phyloP scores from a whole-genome alignment of 495 filamentous ascomycete species.

The Pseudevernia furfuracea region DNA sequence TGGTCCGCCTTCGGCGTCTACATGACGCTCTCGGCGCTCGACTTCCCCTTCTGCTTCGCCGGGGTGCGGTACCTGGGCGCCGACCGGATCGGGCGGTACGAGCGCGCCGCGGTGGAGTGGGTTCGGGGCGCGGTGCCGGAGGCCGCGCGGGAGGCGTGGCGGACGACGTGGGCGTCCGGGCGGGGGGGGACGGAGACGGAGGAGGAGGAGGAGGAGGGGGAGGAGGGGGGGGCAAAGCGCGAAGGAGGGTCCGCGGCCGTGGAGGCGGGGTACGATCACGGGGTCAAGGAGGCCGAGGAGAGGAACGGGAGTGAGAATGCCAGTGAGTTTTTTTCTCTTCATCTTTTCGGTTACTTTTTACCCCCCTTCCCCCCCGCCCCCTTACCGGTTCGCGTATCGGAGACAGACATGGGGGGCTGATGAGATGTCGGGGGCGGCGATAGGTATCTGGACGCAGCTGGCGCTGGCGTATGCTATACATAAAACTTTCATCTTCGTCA shows the following conservation, averaged over 20 bases:
- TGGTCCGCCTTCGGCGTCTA: constrained; percentile 94
- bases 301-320: constrained; percentile 40
- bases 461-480: constrained; percentile 94
- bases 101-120: constrained; percentile 40
- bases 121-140: constrained; percentile 29
- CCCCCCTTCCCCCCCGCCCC: too few relatives aligned
- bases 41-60: constrained; percentile 93
- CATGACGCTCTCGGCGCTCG: constrained; percentile 67
- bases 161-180: constrained; percentile 8
- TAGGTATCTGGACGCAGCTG: constrained; percentile 78
- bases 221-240: constrained; percentile 13
- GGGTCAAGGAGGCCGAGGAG: constrained; percentile 32
- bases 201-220: constrained; percentile 4
- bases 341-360: too few relatives aligned
- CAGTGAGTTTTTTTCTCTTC: constrained; percentile 45
- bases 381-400: too few relatives aligned
- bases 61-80: constrained; percentile 74
- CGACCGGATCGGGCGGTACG: constrained; percentile 67
- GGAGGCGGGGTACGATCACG: constrained; percentile 25
- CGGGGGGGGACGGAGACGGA: constrained; percentile 5
- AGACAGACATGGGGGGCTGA: too few relatives aligned
- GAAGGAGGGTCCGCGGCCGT: too few relatives aligned
- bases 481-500: constrained; percentile 94
- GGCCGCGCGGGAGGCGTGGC: constrained; percentile 12
- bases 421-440: too few relatives aligned